Base-by-base conservation (phyloP, 2,329 filamentous ascomycete species). In the Diaporthe capsici region DNA sequence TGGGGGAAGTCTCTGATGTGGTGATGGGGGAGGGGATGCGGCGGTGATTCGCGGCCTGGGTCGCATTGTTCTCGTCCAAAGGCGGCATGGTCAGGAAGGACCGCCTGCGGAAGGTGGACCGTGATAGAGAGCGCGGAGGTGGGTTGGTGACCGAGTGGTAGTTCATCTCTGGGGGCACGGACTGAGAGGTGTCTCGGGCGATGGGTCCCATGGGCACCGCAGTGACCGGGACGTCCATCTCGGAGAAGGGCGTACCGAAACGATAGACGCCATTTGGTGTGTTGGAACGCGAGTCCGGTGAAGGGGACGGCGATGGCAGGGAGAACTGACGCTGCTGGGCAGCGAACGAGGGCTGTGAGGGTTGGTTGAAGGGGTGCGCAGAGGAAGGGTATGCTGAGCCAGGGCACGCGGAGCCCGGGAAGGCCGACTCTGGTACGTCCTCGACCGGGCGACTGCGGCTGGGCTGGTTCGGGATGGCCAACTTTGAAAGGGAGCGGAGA, bases 131-230 rank as follows among this genome's bases (percentile, higher is more conserved):
- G 37, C 89, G 87, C 47, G 83, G 65, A 53, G 81, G 82, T 37
- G 84, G 82, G 75, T 77, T 83, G 80, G 75, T 81, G 75, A 82
- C 82, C 57, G 86, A 83, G 44, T 92, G 91, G 87, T 94, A 98
- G 82, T 92, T 93, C 95, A 98, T 98, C 85, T 98, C 93, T 9
- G 96, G 96, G 58, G 96, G 96, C 0, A 98, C 96, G 7, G 96
- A 98, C 84, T 98, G 95, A 37, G 95, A 98, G 63, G 89, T 87
- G 81, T 97, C 93, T 70, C 96, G 93, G 60, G 93, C 89, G 44
- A 98, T 88, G 9, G 94, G 94, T 0, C 93, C 94, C 22, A 92
- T 80, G 1, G 91, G 91, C 58, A 96, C 87, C 3, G 93, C 90
- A 0, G 94, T 97, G 76, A 97, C 86, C 0, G 96, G 96, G 17